Evolutionary conservation across 2,329 filamentous ascomycete species (phyloP).

Genomic region (Exophiala lecanii-corni): DNA sequence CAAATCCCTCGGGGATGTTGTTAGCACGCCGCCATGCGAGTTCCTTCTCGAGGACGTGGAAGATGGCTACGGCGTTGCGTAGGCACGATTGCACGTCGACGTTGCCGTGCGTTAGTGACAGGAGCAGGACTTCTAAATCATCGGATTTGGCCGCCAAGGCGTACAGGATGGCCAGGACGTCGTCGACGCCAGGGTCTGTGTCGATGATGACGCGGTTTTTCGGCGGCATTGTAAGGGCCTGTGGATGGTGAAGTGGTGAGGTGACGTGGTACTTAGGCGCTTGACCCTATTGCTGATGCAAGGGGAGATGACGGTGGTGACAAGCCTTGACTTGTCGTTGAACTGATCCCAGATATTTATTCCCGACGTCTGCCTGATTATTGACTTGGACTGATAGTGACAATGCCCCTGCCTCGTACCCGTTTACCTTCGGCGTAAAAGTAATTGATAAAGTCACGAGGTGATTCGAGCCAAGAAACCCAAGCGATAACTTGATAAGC

Average conservation of each 20-base stretch:
- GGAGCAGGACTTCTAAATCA: conserved; percentile 77
- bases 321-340: too few species aligned
- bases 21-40: conserved; percentile 71
- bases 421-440: too few species aligned
- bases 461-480: too few species aligned
- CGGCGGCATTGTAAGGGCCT: conserved; percentile 52
- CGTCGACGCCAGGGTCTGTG: conserved; percentile 92
- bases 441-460: too few species aligned
- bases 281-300: too few species aligned
- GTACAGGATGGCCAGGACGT: conserved; percentile 81
- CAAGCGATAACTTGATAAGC: too few species aligned
- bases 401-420: too few species aligned
- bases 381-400: too few species aligned
- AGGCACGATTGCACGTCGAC: conserved; percentile 85
- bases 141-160: conserved; percentile 76
- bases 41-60: conserved; percentile 88
- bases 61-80: conserved; percentile 81
- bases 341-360: not conserved
- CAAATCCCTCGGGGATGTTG: conserved; percentile 66
- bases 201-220: conserved; percentile 86
- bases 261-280: too few species aligned
- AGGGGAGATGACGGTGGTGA: too few species aligned
- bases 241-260: not conserved
- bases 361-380: too few species aligned
- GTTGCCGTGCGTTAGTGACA: conserved; percentile 92